Conservation (phyloP, 2,329 filamentous ascomycete genomes). For the Emericellopsis atlantica region DNA sequence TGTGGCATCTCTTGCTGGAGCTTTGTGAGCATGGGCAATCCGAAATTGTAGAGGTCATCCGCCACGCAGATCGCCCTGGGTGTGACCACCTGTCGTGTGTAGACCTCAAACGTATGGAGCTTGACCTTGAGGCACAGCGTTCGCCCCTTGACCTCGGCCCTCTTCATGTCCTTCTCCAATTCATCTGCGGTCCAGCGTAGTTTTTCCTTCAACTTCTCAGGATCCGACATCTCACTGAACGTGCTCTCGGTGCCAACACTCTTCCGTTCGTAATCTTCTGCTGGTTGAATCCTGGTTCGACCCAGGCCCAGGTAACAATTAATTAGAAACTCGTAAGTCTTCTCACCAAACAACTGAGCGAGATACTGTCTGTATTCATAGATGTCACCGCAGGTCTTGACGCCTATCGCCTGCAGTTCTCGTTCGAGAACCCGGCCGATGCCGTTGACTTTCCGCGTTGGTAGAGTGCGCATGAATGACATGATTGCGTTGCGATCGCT, state of each 20-base stretch:
- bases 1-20: slow-evolving; percentile 71
- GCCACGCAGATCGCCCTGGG: slow-evolving; percentile 60
- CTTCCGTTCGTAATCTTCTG: slow-evolving; percentile 83
- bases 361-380: slow-evolving; percentile 64
- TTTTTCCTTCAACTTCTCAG: slow-evolving; percentile 58
- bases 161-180: slow-evolving; percentile 71
- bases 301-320: slow-evolving; percentile 78
- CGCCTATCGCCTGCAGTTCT: slow-evolving; percentile 75
- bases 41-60: slow-evolving; percentile 72
- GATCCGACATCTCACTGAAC: slow-evolving; percentile 67
- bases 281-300: slow-evolving; percentile 71
- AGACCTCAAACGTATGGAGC: slow-evolving; percentile 83
- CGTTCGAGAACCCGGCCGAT: slow-evolving; percentile 90
- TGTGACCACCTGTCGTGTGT: slow-evolving; percentile 67
- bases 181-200: slow-evolving; percentile 73
- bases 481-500: slow-evolving; percentile 65
- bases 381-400: slow-evolving; percentile 82
- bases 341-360: slow-evolving; percentile 74
- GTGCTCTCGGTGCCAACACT: slow-evolving; percentile 90
- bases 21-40: slow-evolving; percentile 72
- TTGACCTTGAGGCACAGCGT: slow-evolving; percentile 90
- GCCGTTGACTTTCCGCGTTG: slow-evolving; percentile 86
- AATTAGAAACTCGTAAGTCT: slow-evolving; percentile 77
- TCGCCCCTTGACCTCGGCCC: slow-evolving; percentile 75
- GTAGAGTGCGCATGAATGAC: slow-evolving; percentile 71